A percentile compares a stretch with the other conserved stretches of the same genome.
phyloP scores from a whole-genome alignment of 805 yeast species.

The Ogataea dorogensis region DNA sequence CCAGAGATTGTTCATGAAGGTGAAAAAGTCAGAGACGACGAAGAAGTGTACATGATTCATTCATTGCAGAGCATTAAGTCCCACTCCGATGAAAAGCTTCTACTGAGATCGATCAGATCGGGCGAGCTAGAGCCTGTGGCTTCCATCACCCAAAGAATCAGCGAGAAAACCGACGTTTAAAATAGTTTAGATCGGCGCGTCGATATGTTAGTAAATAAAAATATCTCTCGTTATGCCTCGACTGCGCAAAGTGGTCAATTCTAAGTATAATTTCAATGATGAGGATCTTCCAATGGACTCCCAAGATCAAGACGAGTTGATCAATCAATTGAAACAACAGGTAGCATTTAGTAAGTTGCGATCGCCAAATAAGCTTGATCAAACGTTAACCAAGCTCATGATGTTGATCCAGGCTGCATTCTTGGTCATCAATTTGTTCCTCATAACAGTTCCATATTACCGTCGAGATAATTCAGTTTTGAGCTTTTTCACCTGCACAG shows the following conservation, averaged over 20 bases:
- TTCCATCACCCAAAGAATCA: constrained; percentile 15
- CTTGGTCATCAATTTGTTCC: constrained; percentile 25
- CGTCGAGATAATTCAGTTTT: constrained; percentile 25
- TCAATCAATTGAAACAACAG: constrained; percentile 16
- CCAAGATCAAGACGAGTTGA: constrained; percentile 24
- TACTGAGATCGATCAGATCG: constrained; percentile 18
- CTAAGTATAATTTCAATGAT: constrained; percentile 24
- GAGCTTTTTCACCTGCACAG: constrained; percentile 28
- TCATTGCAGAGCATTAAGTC: constrained; percentile 15
- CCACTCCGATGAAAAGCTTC: constrained; percentile 19
- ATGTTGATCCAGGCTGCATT: constrained; percentile 18
- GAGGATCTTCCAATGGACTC: constrained; percentile 24
- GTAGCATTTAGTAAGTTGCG: constrained; percentile 22
- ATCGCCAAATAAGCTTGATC: constrained; percentile 13
- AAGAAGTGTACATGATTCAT: constrained; percentile 21
- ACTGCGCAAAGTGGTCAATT: constrained; percentile 26
- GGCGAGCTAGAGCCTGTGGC: constrained; percentile 23
- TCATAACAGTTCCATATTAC: constrained; percentile 30
- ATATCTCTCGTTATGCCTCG: constrained; percentile 32
- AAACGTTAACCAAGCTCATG: constrained; percentile 10
- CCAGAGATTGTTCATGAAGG: constrained; percentile 25
- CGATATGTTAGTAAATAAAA: constrained; percentile 2
- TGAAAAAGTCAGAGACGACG: constrained; percentile 21
- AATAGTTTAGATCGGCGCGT: constrained; percentile 4
- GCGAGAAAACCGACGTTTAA: constrained; percentile 12